Base-by-base conservation (phyloP, 2,329 filamentous ascomycete genomes). In the Aaosphaeria pasadenensis region DNA sequence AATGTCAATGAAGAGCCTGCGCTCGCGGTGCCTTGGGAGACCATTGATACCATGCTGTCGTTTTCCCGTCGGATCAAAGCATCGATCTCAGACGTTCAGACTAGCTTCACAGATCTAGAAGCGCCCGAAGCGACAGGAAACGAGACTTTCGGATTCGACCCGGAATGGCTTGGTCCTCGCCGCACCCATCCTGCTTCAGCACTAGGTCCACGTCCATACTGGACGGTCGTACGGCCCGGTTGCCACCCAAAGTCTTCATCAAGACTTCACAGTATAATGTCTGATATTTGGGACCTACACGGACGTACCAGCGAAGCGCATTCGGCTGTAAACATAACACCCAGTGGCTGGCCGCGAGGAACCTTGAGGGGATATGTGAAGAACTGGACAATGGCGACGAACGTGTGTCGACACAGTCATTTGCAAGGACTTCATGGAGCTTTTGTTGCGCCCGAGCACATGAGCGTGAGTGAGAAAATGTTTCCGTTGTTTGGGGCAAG, bases 1-100 rank as follows among this genome's bases (percentile, higher is more conserved):
- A 78, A 77, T 53, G 60, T 65, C 6, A 76, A 77, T 67, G 74
- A 77, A 38, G 74, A 77, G 55, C 67, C 72, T 13, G 66, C 74
- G 1, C 54, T 79, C 17, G 58, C 78, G 4, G 73, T 76, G 1
- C 71, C 74, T 1, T 77, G 72, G 70, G 75, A 78, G 46, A 66
- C 59, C 7, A 69, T 78, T 9, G 61, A 72, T 39, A 66, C 56
- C 4, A 46, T 59, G 7, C 66, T 74, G 40, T 67, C 72, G 50
- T 48, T 57, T 40, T 33, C 62, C 53, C 47, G 63, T 48, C 43
- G 55, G 62, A 42, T 62, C 6, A 42, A 68, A 13, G 55, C 63
- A 11, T 48, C 58, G 4, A 43, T 48, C 0, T 49, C 67, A 28
- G 61, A 73, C 5, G 49, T 58, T 2, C 11, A 50, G 2, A 11